Evolutionary conservation across 768 basidiomycete genomes (phyloP).

Genomic region (Boletus rufocinnamomeus): DNA sequence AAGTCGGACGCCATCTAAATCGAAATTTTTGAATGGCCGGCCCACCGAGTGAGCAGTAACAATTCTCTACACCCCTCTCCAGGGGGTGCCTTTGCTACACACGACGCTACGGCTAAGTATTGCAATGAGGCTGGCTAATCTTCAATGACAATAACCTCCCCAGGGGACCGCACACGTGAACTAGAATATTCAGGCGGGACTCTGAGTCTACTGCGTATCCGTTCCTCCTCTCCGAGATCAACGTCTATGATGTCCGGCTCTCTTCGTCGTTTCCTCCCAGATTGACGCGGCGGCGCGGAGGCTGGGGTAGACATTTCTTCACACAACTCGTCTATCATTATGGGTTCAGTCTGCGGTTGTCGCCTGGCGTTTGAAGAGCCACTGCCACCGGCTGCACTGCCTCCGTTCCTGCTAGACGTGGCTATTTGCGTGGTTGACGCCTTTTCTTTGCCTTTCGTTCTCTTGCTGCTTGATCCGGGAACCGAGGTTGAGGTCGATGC

Average conservation of each 20-base stretch:
- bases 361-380: slow-evolving; percentile 18
- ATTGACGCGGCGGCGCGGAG: slow-evolving; percentile 1
- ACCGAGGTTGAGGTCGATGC: slow-evolving; percentile 15
- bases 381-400: slow-evolving; percentile 9
- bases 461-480: slow-evolving; percentile 16
- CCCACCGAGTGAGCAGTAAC: neutral
- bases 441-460: slow-evolving; percentile 41
- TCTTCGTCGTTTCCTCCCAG: slow-evolving; percentile 41
- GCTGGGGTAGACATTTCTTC: slow-evolving; percentile 24
- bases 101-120: neutral
- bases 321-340: slow-evolving; percentile 36
- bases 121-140: slow-evolving; percentile 26
- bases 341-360: slow-evolving; percentile 20
- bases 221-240: slow-evolving; percentile 33
- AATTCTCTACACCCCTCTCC: slow-evolving; percentile 14
- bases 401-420: slow-evolving; percentile 9
- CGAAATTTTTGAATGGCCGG: neutral
- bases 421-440: slow-evolving; percentile 11
- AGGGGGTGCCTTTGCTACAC: slow-evolving; percentile 2
- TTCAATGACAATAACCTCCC: slow-evolving; percentile 50
- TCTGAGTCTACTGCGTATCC: slow-evolving; percentile 23
- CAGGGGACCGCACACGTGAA: slow-evolving; percentile 23
- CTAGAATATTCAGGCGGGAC: slow-evolving; percentile 12
- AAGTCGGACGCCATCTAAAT: slow-evolving; percentile 23
- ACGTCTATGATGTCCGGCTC: slow-evolving; percentile 31